Evolutionary conservation across 2,329 filamentous ascomycete species (phyloP).

Genomic region (Exophiala bonariae): DNA sequence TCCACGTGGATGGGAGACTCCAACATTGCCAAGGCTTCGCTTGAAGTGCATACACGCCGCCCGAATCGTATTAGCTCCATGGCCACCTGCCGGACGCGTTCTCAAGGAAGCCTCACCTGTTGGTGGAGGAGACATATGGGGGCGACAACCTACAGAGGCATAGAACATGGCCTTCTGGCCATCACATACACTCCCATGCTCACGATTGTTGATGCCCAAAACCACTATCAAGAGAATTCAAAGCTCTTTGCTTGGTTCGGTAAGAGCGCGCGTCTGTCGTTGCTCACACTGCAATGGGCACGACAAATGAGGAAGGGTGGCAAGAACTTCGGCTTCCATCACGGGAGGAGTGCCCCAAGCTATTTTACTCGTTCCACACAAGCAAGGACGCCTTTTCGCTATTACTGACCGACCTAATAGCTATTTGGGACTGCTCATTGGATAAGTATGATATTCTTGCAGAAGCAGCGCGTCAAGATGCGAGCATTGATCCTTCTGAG

Average conservation of each 20-base stretch:
- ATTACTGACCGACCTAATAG: slow-evolving; percentile 58
- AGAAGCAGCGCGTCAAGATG: slow-evolving; percentile 49
- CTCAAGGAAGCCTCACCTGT: too few species aligned
- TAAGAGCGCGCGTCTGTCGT: background rate
- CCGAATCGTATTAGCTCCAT: too few species aligned
- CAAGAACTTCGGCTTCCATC: slow-evolving; percentile 33
- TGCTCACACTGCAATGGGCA: background rate
- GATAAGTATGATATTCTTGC: slow-evolving; percentile 46
- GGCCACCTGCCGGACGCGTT: too few species aligned
- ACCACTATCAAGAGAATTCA: background rate
- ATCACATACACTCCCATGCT: too few species aligned
- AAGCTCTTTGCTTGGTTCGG: background rate
- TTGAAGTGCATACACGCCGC: too few species aligned
- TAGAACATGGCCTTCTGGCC: background rate
- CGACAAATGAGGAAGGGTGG: slow-evolving; percentile 31
- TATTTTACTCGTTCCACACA: slow-evolving; percentile 40
- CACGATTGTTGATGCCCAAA: background rate
- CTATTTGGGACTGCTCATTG: slow-evolving; percentile 57
- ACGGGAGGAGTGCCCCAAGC: slow-evolving; percentile 32
- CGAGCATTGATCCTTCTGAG: slow-evolving; percentile 62
- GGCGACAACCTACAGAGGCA: background rate
- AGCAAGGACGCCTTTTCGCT: slow-evolving; percentile 48
- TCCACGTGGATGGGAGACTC: too few species aligned
- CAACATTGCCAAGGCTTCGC: too few species aligned
- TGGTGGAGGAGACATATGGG: too few species aligned